Evolutionary conservation across 163 green algal species (phyloP).

Genomic region (Dunaliella salina): DNA sequence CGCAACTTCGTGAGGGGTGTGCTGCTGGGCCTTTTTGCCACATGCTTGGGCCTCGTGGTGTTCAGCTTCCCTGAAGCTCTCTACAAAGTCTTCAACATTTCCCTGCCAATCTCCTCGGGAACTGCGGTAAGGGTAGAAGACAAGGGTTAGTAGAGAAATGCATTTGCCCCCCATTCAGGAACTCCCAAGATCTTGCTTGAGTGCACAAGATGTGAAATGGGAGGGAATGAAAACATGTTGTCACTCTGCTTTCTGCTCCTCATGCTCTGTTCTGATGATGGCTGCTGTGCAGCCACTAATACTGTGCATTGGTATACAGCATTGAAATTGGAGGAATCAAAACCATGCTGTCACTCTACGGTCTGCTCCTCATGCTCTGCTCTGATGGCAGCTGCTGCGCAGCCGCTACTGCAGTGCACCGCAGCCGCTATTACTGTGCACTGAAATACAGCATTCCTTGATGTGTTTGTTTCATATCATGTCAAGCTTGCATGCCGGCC

Average conservation of each 20-base stretch:
- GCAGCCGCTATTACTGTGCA: background rate
- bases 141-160: background rate
- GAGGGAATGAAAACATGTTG: background rate
- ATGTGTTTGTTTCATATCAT: background rate
- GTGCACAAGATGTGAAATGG: background rate
- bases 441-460: background rate
- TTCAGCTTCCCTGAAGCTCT: slow-evolving; percentile 43
- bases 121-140: slow-evolving; percentile 29
- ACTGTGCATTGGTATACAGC: too few relatives aligned
- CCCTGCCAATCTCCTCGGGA: slow-evolving; percentile 33
- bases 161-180: background rate
- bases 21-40: slow-evolving; percentile 48
- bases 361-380: too few relatives aligned
- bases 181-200: background rate
- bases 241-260: too few relatives aligned
- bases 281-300: too few relatives aligned
- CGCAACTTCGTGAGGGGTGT: slow-evolving; percentile 54
- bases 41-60: slow-evolving; percentile 42
- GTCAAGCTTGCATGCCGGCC: background rate
- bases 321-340: too few relatives aligned
- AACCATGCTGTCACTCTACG: too few relatives aligned
- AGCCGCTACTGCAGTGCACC: too few relatives aligned
- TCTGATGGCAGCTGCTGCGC: too few relatives aligned
- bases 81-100: slow-evolving; percentile 21
- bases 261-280: too few relatives aligned